Evolutionary conservation across 495 filamentous ascomycete species (phyloP).

Genomic region (Cudoniella acicularis): DNA sequence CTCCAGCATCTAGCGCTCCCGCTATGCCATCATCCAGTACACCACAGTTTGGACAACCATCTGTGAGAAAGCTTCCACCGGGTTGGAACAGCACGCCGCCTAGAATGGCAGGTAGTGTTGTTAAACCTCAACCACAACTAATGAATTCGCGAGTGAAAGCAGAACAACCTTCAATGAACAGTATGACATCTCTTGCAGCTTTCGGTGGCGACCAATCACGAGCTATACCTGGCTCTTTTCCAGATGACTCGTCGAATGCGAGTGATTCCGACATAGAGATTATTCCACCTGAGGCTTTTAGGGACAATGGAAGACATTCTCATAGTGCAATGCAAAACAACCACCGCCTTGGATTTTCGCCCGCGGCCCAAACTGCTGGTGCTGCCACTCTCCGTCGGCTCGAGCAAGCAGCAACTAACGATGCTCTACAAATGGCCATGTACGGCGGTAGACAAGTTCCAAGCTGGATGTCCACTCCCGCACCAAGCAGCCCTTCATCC

Average conservation of each 20-base stretch:
- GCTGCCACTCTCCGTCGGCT: too few species aligned
- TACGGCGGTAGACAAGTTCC: constrained; percentile 1
- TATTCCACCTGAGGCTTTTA: constrained; percentile 17
- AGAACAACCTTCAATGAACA: neutral
- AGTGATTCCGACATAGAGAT: constrained; percentile 28
- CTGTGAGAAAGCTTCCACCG: neutral
- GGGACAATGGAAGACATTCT: constrained; percentile 19
- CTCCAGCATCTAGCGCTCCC: constrained; percentile 1
- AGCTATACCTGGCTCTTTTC: constrained; percentile 12
- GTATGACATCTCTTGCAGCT: constrained; percentile 1
- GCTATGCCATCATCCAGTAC: neutral
- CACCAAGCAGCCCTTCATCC: neutral
- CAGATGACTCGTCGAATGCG: neutral
- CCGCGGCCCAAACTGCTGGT: neutral
- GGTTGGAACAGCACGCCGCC: neutral
- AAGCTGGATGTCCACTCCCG: neutral
- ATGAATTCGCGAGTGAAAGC: constrained; percentile 3
- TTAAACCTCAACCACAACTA: constrained; percentile 6
- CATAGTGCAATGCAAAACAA: neutral
- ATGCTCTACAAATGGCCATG: constrained; percentile 11
- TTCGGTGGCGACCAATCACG: neutral
- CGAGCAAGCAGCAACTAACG: neutral
- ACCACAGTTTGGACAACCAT: neutral
- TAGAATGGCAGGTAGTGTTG: neutral
- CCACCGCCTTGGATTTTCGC: constrained; percentile 1